Conservation (phyloP, 2,329 filamentous ascomycete species). For the Colletotrichum lentis region DNA sequence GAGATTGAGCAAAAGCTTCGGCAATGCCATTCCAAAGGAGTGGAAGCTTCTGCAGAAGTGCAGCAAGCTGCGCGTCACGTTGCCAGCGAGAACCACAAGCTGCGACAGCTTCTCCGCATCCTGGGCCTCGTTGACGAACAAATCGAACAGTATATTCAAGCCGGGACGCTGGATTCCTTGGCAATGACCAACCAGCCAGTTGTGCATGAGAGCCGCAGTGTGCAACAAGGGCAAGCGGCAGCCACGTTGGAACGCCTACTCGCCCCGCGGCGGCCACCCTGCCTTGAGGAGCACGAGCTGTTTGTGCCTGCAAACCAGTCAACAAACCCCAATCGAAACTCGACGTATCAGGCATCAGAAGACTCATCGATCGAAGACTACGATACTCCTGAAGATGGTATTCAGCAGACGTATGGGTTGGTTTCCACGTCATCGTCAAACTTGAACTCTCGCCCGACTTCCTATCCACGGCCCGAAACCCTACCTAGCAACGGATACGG, state of each 20-base stretch:
- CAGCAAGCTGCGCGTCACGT: slow-evolving; percentile 74
- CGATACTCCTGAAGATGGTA: slow-evolving; percentile 4
- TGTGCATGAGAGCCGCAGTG: neutral
- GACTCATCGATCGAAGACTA: slow-evolving; percentile 19
- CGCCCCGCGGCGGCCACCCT: slow-evolving; percentile 47
- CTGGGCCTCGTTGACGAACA: slow-evolving; percentile 66
- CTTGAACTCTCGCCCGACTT: neutral
- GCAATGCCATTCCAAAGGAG: slow-evolving; percentile 69
- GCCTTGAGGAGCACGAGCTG: slow-evolving; percentile 43
- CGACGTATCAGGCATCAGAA: slow-evolving; percentile 8
- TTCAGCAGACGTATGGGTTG: slow-evolving; percentile 11
- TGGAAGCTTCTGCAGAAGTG: slow-evolving; percentile 75
- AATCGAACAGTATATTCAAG: slow-evolving; percentile 55
- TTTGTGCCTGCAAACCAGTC: slow-evolving; percentile 34
- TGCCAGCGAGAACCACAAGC: slow-evolving; percentile 72
- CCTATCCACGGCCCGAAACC: slow-evolving; percentile 1
- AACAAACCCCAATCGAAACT: neutral
- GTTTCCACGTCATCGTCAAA: neutral
- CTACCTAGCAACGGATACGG: neutral
- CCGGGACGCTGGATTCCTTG: slow-evolving; percentile 8
- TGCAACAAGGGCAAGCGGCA: neutral
- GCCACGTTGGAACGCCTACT: slow-evolving; percentile 50
- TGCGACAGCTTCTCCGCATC: slow-evolving; percentile 66
- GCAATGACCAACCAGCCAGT: neutral
- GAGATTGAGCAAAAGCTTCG: slow-evolving; percentile 73